phyloP scores from a whole-genome alignment of 2,329 filamentous ascomycete genomes.

The Onygena corvina region DNA sequence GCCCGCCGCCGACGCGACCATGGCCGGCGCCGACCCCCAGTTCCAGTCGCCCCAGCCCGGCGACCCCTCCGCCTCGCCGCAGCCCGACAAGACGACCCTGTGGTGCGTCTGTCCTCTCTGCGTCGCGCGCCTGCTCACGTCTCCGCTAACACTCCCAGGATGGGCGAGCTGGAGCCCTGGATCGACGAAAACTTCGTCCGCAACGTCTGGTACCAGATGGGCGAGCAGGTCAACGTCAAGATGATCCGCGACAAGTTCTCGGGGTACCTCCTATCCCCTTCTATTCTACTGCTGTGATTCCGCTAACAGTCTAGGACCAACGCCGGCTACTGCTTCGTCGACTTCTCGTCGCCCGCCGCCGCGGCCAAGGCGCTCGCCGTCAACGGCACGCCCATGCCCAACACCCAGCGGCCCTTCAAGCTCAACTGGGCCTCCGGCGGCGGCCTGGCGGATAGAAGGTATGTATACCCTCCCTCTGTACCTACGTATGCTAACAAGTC shows the following conservation, averaged over 20 bases:
- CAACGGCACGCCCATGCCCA: constrained; percentile 80
- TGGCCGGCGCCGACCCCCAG: constrained; percentile 45
- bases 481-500: constrained; percentile 6
- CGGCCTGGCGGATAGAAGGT: constrained; percentile 86
- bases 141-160: constrained; percentile 46
- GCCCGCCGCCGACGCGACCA: constrained; percentile 41
- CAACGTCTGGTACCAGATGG: constrained; percentile 85
- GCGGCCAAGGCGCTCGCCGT: constrained; percentile 83
- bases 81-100: constrained; percentile 44
- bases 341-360: constrained; percentile 70
- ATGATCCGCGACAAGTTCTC: constrained; percentile 99
- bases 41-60: constrained; percentile 40
- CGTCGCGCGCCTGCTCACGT: constrained; percentile 1
- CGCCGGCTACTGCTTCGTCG: constrained; percentile 97
- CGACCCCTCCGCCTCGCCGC: constrained; percentile 32
- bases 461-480: constrained; percentile 18
- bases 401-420: constrained; percentile 92
- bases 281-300: constrained; percentile 20
- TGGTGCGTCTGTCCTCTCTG: constrained; percentile 33
- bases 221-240: constrained; percentile 94
- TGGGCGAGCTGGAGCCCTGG: constrained; percentile 98
- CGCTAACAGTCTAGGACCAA: constrained; percentile 52
- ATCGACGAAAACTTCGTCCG: constrained; percentile 99
- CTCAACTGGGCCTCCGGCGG: constrained; percentile 98
- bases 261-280: constrained; percentile 50